Conservation (phyloP, 176 grass and related monocot species). For the Melocanna baccifera region DNA sequence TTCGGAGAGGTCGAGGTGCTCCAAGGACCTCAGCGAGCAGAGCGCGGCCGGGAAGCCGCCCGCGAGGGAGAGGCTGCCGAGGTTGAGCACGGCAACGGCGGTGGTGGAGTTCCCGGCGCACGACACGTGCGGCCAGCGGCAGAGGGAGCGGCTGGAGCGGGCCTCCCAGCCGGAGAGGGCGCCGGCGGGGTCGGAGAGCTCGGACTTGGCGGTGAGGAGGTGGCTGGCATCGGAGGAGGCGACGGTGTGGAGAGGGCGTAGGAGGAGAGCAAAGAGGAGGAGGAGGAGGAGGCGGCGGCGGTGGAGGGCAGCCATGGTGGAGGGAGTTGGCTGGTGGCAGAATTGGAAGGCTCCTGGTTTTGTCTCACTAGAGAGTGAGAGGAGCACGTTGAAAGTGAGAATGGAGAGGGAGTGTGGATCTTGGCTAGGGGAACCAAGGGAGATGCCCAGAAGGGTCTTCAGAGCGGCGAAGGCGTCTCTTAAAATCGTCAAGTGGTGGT, state of each 20-base stretch:
- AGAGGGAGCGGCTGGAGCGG: constrained; percentile 23
- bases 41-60: constrained; percentile 54
- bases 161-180: constrained; percentile 50
- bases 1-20: constrained; percentile 61
- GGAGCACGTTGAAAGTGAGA: constrained; percentile 14
- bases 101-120: constrained; percentile 21
- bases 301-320: constrained; percentile 32
- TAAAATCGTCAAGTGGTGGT: too few relatives aligned
- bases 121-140: constrained; percentile 64
- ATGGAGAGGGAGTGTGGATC: neutral
- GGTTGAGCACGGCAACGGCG: constrained; percentile 39
- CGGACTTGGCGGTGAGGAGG: constrained; percentile 46
- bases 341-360: constrained; percentile 30
- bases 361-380: neutral
- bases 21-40: constrained; percentile 49
- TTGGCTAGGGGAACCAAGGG: neutral
- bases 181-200: constrained; percentile 41
- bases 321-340: constrained; percentile 26
- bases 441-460: neutral
- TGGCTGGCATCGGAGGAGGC: constrained; percentile 35
- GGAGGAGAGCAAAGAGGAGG: neutral
- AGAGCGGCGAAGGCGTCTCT: neutral
- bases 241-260: neutral
- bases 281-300: constrained; percentile 5
- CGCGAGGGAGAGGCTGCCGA: constrained; percentile 32